Base-by-base conservation (phyloP, 768 basidiomycete genomes). In the Boletus reticulatus region DNA sequence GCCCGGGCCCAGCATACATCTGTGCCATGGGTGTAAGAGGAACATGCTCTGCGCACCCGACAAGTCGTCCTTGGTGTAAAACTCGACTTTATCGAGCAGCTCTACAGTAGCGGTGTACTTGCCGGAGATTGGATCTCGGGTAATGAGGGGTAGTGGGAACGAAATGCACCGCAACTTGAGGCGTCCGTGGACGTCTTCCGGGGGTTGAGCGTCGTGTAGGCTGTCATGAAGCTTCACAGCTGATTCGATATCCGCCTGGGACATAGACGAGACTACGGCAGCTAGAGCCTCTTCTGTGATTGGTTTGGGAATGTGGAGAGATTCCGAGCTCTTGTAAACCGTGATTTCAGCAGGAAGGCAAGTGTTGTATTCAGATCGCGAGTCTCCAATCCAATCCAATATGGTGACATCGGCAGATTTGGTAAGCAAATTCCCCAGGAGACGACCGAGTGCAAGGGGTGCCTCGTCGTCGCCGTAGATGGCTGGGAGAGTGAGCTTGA, bases 381-480 rank as follows among this genome's bases (percentile, higher is more conserved):
- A 9, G 29, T 45, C 31, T 20, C 65, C 65, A 2, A 52, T 57
- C 63, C 65, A 67, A 17, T 45, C 57, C 12, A 67, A 47, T 36
- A 62, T 56, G 9, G 45, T 55, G 0, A 54, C 42, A 27, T 67
- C 66, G 14, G 46, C 55, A 1, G 66, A 68, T 11, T 37, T 44
- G 14, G 45, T 52, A 3, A 66, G 45, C 10, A 66, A 22, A 3
- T 48, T 44, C 4, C 34, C 56, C 48, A 63, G 34, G 2, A 69
- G 52, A 43, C 67, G 61, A 44, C 60, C 55, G 6, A 69, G 57
- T 4, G 67, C 67, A 19, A 52, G 61, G 6, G 50, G 50, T 3
- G 8, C 45, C 44, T 60, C 54, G 12, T 64, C 67, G 16, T 59
- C 65, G 3, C 68, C 68, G 32, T 69, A 69, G 31, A 52, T 46